A percentile compares a stretch with the other conserved stretches of the same genome.
Evolutionary conservation across 139 green algal genomes (phyloP).

Genomic region (Volvox reticuliferus): DNA sequence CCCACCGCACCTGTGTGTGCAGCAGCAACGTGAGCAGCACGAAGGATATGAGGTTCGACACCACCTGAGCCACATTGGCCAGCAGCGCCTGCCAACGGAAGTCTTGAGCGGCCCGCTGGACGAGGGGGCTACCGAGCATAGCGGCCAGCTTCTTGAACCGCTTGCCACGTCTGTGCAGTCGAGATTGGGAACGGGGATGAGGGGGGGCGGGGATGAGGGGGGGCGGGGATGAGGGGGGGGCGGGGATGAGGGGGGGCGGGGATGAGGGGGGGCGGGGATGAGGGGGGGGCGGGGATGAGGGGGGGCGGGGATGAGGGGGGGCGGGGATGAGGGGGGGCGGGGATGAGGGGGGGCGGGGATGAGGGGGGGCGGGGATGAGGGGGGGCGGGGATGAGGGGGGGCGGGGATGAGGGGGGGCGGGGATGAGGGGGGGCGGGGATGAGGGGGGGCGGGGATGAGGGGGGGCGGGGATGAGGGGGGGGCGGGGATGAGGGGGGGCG

Average conservation of each 20-base stretch:
- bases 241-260: neutral
- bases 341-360: neutral
- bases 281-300: neutral
- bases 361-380: neutral
- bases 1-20: conserved; percentile 4
- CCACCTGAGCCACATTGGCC: conserved; percentile 33
- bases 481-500: neutral
- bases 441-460: no score
- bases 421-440: no score
- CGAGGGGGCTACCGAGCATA: neutral
- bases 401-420: no score
- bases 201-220: no score
- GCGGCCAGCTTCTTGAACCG: conserved; percentile 47
- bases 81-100: conserved; percentile 47
- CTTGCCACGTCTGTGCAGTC: conserved; percentile 45
- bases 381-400: neutral
- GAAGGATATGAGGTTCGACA: conserved; percentile 40
- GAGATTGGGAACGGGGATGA: neutral
- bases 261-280: neutral
- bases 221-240: neutral
- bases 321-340: neutral
- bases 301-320: no score
- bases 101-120: conserved; percentile 32
- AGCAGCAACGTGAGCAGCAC: conserved; percentile 41
- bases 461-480: neutral